A percentile compares a stretch with the other conserved stretches of the same genome.
phyloP scores from a whole-genome alignment of 768 basidiomycete genomes.

The Mycena albidolilacea region DNA sequence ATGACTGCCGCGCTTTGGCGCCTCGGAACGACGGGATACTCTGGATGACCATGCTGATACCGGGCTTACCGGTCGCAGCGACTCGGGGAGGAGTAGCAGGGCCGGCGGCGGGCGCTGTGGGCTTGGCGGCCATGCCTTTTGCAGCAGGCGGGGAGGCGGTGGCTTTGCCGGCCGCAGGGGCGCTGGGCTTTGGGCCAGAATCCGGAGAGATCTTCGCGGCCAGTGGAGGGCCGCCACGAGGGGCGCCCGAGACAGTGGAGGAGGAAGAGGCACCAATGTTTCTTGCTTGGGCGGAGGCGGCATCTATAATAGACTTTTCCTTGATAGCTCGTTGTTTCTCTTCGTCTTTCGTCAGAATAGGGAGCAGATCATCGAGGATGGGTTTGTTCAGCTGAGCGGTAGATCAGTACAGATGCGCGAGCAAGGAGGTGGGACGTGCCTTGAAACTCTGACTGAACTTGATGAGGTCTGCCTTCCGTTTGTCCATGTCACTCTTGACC shows the following conservation, averaged over 20 bases:
- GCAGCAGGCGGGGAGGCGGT: constrained; percentile 44
- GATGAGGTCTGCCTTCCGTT: constrained; percentile 91
- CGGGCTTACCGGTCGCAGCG: constrained; percentile 60
- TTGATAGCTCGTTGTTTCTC: constrained; percentile 88
- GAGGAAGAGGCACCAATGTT: constrained; percentile 73
- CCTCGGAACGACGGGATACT: constrained; percentile 94
- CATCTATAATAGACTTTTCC: constrained; percentile 82
- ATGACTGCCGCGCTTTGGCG: constrained; percentile 52
- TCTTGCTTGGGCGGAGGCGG: constrained; percentile 75
- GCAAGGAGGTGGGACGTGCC: constrained; percentile 57
- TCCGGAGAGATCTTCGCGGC: constrained; percentile 50
- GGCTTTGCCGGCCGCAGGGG: constrained; percentile 25
- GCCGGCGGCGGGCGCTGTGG: constrained; percentile 40
- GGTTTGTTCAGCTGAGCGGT: constrained; percentile 86
- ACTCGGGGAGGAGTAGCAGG: constrained; percentile 44
- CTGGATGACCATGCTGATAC: constrained; percentile 85
- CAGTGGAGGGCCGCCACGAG: constrained; percentile 44
- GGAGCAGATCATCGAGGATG: constrained; percentile 95
- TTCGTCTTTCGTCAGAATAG: constrained; percentile 94
- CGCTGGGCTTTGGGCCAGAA: constrained; percentile 26
- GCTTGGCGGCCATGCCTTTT: constrained; percentile 50
- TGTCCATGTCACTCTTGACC: constrained; percentile 95
- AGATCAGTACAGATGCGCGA: constrained; percentile 10
- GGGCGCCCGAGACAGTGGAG: constrained; percentile 61
- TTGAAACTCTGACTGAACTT: constrained; percentile 97